Evolutionary conservation across 306 rosid species (phyloP), one percentile per base, ranked within the genome.

Genomic region (Lathyrus oleraceus): DNA sequence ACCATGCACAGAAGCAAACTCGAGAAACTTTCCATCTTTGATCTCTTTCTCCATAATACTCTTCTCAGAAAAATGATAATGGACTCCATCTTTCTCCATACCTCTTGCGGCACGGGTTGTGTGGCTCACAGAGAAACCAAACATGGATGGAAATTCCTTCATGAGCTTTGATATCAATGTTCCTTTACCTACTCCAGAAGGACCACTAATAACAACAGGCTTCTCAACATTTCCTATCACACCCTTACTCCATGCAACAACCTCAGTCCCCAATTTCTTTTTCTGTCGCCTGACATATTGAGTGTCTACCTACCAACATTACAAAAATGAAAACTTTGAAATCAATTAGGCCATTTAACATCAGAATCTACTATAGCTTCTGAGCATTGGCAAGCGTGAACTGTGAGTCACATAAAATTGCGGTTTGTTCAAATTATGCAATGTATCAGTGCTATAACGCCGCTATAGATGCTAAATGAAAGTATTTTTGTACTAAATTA

Each of bases 121-220:
- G 79, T 89, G 98, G 85, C 98, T 92, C 82, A 89, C 98, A 7
- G 96, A 92, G 81, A 92, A 92, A 27, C 98, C 96, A 47, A 92
- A 92, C 92, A 87, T 83, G 39, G 86, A 80, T 12, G 96, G 98
- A 61, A 87, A 92, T 63, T 92, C 92, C 73, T 86, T 79, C 95
- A 85, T 88, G 61, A 92, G 91, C 98, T 86, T 86, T 42, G 88
- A 67, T 81, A 92, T 92, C 65, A 92, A 67, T 52, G 96, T 89
- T 61, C 98, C 98, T 81, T 92, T 92, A 43, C 98, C 98, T 5
- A 92, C 98, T 61, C 98, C 98, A 73, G 96, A 92, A 32, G 98
- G 98, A 73, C 96, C 96, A 45, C 91, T 88, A 28, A 92, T 83
- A 77, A 92, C 88, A 23, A 92, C 21, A 2, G 95, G 98, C 73